Base-by-base conservation (phyloP, 495 filamentous ascomycete species). In the Penicillium silybi region DNA sequence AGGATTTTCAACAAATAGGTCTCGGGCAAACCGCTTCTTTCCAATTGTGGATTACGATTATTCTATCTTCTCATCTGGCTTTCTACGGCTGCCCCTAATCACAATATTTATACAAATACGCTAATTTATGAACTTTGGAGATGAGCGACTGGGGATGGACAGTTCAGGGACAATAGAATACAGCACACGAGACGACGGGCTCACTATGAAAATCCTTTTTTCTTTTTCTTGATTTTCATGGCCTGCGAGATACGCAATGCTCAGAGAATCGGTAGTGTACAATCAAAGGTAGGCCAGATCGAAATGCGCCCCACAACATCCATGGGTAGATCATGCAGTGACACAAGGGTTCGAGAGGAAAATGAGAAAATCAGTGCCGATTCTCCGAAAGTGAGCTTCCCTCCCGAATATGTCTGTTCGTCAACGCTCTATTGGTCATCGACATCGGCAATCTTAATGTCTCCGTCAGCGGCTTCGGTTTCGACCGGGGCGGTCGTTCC, bases 401-500 rank as follows among this genome's bases (percentile, higher is more conserved):
- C 29, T 7, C 17, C n/a, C 20, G 10, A 18, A 9, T 20, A 43
- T 18, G 18, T 16, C 22, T 27, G 15, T 26, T 18, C 32, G 13
- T 19, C 18, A 6, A 22, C 2, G 13, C 13, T 38, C 38, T 53
- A 62, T 53, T 53, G 56, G 23, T 25, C 58, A 53, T 69, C 69
- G 6, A 59, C 65, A 55, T 67, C 65, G 10, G 59, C 52, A 50
- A 69, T 53, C 44, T 68, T 61, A 44, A 71, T 44, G 46, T 67
- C 70, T 2, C 61, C 69, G 60, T 69, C 66, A 32, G 29, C 47
- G 25, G 23, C 41, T 38, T 18, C 27, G 25, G 56, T 56, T 41
- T 62, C 50, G n/a, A 45, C 23, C 27, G 69, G 67, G 15, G 69
- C 67, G 17, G 48, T 48, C 1, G 74, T 74, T 6, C 72, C 72